phyloP scores from a whole-genome alignment of 1,284 basidiomycete species.

The Cystobasidium slooffiae region DNA sequence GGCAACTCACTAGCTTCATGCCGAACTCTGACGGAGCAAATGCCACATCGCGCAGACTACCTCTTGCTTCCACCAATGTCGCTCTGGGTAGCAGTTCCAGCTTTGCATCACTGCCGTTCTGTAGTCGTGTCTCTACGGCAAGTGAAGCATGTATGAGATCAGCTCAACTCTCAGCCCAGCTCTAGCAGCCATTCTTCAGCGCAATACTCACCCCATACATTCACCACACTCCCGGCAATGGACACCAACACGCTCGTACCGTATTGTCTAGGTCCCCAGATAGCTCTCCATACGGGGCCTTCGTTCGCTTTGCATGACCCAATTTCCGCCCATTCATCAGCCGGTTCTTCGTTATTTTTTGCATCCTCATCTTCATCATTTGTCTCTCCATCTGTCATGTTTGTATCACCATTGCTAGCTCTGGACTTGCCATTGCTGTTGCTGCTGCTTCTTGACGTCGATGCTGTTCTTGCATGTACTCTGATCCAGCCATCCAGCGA shows the following conservation, averaged over 20 bases:
- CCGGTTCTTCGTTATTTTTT: not conserved
- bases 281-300: slow-evolving; percentile 41
- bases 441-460: slow-evolving; percentile 22
- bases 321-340: slow-evolving; percentile 38
- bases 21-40: slow-evolving; percentile 85
- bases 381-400: slow-evolving; percentile 20
- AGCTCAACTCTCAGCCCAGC: not conserved
- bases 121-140: slow-evolving; percentile 28
- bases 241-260: slow-evolving; percentile 57
- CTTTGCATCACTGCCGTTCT: slow-evolving; percentile 5
- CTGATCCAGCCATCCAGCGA: slow-evolving; percentile 74
- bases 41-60: slow-evolving; percentile 78
- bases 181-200: not conserved
- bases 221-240: slow-evolving; percentile 49
- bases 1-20: slow-evolving; percentile 71
- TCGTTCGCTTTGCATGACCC: slow-evolving; percentile 42
- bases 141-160: not conserved
- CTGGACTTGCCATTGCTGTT: slow-evolving; percentile 4
- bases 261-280: slow-evolving; percentile 41
- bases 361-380: slow-evolving; percentile 21
- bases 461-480: slow-evolving; percentile 40
- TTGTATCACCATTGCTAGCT: slow-evolving; percentile 11
- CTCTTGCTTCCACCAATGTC: slow-evolving; percentile 77
- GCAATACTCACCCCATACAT: slow-evolving; percentile 60
- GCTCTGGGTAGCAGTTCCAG: slow-evolving; percentile 69